Evolutionary conservation across 768 basidiomycete genomes (phyloP), one percentile per base, ranked within the genome.

Genomic region (Suillus subluteus): DNA sequence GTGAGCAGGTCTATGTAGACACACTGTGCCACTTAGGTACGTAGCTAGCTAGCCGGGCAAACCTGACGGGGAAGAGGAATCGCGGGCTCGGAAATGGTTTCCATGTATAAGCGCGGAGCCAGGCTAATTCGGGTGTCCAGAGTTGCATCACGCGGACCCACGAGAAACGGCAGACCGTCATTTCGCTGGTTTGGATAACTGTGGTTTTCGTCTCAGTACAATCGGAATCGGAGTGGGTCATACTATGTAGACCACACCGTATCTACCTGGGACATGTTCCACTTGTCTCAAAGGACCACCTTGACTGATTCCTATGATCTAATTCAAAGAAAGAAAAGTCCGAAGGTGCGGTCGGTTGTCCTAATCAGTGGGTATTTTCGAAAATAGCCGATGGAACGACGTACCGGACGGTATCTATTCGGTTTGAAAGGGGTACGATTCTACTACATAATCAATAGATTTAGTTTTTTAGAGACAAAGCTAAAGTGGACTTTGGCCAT

Each of bases 121-220:
- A 63, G 18, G 32, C 41, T 35, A 32, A 30, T 21, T 62, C 62
- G 32, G 41, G 32, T 38, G 48, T 18, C 18, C 21, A 50, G 26
- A 23, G 30, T 58, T 63, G 58, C 62, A 58, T 63, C 32, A 63
- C n/a, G 30, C 12, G 58, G 26, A 61, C 58, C 40, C 40, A 61
- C 58, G 58, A 41, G 40, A 41, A 21, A 40, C 56, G 32, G 35
- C 35, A 12, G 7, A 3, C 13, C 37, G 9, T 37, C 37, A 8
- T 52, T 54, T 35, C 54, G 38, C 62, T 63, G 48, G 21, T 55
- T 18, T 35, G 37, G 18, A 56, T 40, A 37, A 37, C 32, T 32
- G 35, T 26, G 2, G 26, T 26, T 26, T 37, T 6, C 35, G 37
- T 37, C 9, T n/a, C n/a, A 48, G 46, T 48, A 23, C 44, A 21